Evolutionary conservation across 176 grass and related monocot genomes (phyloP).

Genomic region (Cenchrus americanus): DNA sequence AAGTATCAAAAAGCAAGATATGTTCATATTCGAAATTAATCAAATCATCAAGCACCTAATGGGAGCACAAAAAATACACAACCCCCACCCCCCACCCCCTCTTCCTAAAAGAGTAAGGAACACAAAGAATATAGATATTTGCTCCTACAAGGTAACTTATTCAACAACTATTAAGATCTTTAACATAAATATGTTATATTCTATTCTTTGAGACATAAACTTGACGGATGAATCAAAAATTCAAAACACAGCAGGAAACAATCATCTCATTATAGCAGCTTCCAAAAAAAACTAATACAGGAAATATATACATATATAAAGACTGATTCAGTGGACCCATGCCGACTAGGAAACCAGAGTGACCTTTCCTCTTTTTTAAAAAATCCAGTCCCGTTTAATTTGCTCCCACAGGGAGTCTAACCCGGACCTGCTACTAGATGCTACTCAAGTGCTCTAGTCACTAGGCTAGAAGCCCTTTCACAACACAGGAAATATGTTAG

Average conservation of each 20-base stretch:
- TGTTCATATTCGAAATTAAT: not conserved
- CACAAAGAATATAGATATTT: not conserved
- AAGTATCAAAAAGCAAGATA: not conserved
- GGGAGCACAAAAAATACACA: not conserved
- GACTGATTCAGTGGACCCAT: too few species aligned
- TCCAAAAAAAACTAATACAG: not conserved
- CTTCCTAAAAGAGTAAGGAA: not conserved
- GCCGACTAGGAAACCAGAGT: too few species aligned
- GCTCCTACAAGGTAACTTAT: not conserved
- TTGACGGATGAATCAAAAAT: not conserved
- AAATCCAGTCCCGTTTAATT: too few species aligned
- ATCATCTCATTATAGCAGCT: not conserved
- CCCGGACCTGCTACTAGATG: too few species aligned
- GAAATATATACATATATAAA: not conserved
- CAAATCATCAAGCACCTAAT: not conserved
- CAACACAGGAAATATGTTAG: constrained; percentile 3
- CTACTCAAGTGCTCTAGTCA: too few species aligned
- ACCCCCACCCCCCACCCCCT: too few species aligned
- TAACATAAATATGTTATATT: not conserved
- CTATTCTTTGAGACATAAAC: not conserved
- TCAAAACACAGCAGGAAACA: not conserved
- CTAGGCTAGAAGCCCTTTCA: too few species aligned
- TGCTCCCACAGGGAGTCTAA: too few species aligned
- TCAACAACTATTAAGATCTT: not conserved
- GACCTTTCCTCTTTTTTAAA: too few species aligned